These are phyloP conservation scores for Camellia lanceoleosa DNA, from an alignment of 148 eudicot species.

Conservation along the genomic window DNA sequence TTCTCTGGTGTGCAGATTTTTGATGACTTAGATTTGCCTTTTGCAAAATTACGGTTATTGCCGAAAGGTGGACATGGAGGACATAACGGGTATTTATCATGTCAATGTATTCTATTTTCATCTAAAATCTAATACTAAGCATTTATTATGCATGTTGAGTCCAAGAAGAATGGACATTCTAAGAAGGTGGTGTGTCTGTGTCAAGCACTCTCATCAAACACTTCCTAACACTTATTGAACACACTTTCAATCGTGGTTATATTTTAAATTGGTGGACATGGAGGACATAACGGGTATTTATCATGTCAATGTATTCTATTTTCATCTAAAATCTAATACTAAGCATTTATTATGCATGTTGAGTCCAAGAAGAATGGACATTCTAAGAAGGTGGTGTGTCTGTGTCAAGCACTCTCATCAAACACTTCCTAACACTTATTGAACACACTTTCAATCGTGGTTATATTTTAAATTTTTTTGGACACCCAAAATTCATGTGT, in stretches of 20 bases:
- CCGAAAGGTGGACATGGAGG: conserved; percentile 99
- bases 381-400: too few species aligned
- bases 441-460: too few species aligned
- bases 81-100: conserved; percentile 76
- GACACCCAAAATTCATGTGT: too few species aligned
- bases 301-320: neutral
- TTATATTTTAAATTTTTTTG: too few species aligned
- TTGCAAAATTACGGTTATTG: conserved; percentile 77
- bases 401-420: too few species aligned
- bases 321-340: neutral
- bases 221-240: too few species aligned
- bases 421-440: too few species aligned
- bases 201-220: too few species aligned
- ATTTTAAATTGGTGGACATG: conserved; percentile 99
- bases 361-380: neutral
- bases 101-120: neutral
- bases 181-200: too few species aligned
- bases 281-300: conserved; percentile 95
- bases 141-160: neutral
- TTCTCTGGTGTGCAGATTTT: conserved; percentile 51
- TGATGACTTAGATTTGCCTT: conserved; percentile 93
- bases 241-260: too few species aligned
- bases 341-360: neutral
- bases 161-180: too few species aligned
- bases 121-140: neutral